Base-by-base conservation (phyloP, 176 grass and related monocot genomes). In the Rhynchospora pubera region DNA sequence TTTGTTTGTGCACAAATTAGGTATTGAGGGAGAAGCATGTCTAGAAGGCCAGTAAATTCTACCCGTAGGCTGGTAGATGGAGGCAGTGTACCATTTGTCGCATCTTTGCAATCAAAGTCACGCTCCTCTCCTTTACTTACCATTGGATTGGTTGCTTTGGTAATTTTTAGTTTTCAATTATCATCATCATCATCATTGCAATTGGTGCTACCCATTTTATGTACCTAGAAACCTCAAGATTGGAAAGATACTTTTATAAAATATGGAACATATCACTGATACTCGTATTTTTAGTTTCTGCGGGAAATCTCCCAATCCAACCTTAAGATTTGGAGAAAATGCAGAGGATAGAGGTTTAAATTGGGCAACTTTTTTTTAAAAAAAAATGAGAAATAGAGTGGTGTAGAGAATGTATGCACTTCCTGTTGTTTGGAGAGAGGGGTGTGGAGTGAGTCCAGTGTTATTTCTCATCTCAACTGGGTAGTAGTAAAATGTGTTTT, bases 1-100 rank as follows among this genome's bases (percentile, higher is more conserved):
- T 14, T 6, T 32, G 50, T 77, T 77, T 56, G 8, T 77, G 72
- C 7, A 77, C 50, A 82, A 13, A 67, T 67, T 82, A 82, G 79
- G 58, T 11, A 8, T 11, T 42, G 2, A 81, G 51, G 59, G 83
- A 55, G 55, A 76, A 79, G 81, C 67, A 92, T 95, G 93, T 85
- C 94, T 46, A 87, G 94, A 66, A 89, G 94, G 77, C 87, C 91
- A 77, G 85, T 97, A 48, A 97, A 97, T 76, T 90, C 92, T 57
- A 86, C 67, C 85, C 88, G 94, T 51, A 87, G 94, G 74, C 63
- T 84, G 77, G 44, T 82, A 18, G 94, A 97, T 42, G 89, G 86
- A 19, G 85, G 83, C 4, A 65, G 63, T 2, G 12, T 90, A 50
- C 94, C 94, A 30, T 76, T 93, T 55, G 86, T 86, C 81, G 84